Evolutionary conservation across 306 rosid species (phyloP), one percentile per base, ranked within the genome.

Genomic region (Gillenia trifoliata): DNA sequence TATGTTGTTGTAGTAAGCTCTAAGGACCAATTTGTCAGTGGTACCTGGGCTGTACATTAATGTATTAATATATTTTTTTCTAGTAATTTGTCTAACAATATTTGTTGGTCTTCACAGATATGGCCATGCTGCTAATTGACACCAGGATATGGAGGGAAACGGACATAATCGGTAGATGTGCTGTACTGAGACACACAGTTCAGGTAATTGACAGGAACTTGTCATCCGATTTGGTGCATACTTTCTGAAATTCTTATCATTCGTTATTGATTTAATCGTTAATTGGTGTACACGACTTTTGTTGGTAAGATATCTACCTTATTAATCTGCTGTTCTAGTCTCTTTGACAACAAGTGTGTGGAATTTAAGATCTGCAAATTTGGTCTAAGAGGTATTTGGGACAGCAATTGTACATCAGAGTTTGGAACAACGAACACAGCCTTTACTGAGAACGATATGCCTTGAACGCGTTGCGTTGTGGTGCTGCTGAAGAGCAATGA

Each of bases 331-430:
- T 8, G 76, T 93, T 11, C 2, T 78, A 76, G 96, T 91, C 69
- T 80, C 98, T 29, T 84, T 91, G 79, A 93, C 90, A 93, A 93
- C 73, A 91, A 91, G 98, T 0, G 85, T 91, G 91, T 93, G 97
- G 98, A 91, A 91, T 19, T 83, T 91, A 80, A 93, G 98, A 78
- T 93, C 98, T 49, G 81, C 96, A 69, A n/a, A 79, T 85, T 2
- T 88, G 91, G 98, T 64, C 83, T 68, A 88, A 75, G 72, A 20
- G 81, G 25, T 84, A 89, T 72, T 79, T 93, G 34, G 98, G 98
- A 67, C 96, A 91, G 64, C 92, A 93, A 19, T 64, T 89, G 81
- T 93, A 93, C 62, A 36, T 93, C 2, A 88, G 88, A 80, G 97
- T 89, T 8, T 79, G 92, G 92, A 89, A 77, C 86, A 63, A 88